phyloP scores from a whole-genome alignment of 257 asterid genomes.

The Hygrophila difformis region DNA sequence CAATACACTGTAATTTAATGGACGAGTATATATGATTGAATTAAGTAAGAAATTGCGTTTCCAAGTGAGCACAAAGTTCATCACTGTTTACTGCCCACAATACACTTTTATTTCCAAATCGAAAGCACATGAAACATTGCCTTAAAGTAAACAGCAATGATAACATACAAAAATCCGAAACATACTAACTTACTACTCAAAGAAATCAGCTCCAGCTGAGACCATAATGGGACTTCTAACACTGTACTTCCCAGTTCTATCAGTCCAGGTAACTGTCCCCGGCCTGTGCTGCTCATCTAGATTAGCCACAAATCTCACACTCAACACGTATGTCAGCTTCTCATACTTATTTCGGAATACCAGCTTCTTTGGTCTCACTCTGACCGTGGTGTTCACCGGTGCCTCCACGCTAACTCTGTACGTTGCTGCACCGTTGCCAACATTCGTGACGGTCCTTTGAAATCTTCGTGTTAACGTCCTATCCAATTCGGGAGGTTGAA shows the following conservation, averaged over 20 bases:
- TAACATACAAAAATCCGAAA: too few species aligned
- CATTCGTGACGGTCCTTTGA: constrained; percentile 31
- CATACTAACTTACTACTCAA: too few species aligned
- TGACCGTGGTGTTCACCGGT: constrained; percentile 21
- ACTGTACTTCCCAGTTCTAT: constrained; percentile 18
- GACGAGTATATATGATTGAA: too few species aligned
- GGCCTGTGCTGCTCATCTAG: not conserved
- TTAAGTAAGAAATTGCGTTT: too few species aligned
- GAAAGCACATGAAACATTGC: too few species aligned
- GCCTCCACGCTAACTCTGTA: constrained; percentile 16
- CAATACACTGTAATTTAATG: too few species aligned
- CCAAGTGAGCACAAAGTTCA: too few species aligned
- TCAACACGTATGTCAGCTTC: constrained; percentile 28
- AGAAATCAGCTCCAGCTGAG: constrained; percentile 11
- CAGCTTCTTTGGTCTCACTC: constrained; percentile 16
- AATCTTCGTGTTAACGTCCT: constrained; percentile 18
- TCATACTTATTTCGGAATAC: constrained; percentile 28
- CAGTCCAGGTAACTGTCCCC: constrained; percentile 33
- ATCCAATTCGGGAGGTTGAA: constrained; percentile 12
- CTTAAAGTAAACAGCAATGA: too few species aligned
- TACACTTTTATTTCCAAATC: too few species aligned
- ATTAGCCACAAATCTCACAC: constrained; percentile 16
- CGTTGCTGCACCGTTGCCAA: constrained; percentile 25
- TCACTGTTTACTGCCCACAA: too few species aligned
- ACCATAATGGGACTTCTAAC: constrained; percentile 37